Evolutionary conservation across 768 basidiomycete species (phyloP).

Genomic region (Mycena rosella): DNA sequence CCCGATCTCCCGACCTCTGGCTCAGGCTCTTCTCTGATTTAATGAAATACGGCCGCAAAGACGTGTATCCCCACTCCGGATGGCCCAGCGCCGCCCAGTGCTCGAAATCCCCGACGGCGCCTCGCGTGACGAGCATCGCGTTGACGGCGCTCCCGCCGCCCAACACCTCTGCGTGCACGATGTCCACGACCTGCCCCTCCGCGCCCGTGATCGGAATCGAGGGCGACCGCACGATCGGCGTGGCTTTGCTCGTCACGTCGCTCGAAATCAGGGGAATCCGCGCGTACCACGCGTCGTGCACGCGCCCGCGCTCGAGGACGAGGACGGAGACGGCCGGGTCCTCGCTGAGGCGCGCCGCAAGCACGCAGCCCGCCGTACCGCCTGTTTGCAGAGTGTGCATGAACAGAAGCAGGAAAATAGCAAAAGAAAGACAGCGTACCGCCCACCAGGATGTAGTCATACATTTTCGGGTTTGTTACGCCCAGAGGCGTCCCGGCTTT

Average conservation of each 20-base stretch:
- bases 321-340: constrained; percentile 17
- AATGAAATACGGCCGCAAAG: constrained; percentile 26
- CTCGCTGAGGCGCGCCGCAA: constrained; percentile 4
- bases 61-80: constrained; percentile 24
- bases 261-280: constrained; percentile 10
- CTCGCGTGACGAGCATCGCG: constrained; percentile 28
- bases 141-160: constrained; percentile 31
- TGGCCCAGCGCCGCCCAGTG: constrained; percentile 30
- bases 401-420: not conserved
- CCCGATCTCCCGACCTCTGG: constrained; percentile 1
- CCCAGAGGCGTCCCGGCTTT: constrained; percentile 7
- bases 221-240: constrained; percentile 17
- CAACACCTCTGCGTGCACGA: constrained; percentile 4
- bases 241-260: constrained; percentile 12
- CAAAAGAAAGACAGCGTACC: constrained; percentile 8
- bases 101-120: constrained; percentile 27
- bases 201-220: constrained; percentile 3
- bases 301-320: constrained; percentile 18
- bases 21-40: constrained; percentile 29
- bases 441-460: constrained; percentile 38
- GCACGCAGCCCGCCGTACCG: constrained; percentile 16
- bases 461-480: constrained; percentile 6
- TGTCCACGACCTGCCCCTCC: not conserved
- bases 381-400: too few relatives aligned
- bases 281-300: constrained; percentile 18